Base-by-base conservation (phyloP, 768 basidiomycete species). In the Kwoniella sp. region DNA sequence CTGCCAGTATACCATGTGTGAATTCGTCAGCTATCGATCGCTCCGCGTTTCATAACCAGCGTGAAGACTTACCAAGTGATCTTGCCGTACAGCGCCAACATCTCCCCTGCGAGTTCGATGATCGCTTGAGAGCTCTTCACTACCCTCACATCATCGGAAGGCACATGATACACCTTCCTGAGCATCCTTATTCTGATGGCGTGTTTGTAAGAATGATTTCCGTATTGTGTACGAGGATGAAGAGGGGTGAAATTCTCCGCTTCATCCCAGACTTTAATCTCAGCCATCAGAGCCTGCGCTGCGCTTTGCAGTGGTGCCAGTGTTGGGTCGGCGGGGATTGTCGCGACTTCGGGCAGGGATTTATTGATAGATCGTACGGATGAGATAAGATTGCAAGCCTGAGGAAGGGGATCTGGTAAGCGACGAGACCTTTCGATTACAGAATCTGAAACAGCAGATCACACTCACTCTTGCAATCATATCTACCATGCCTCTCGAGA, bases 401-500 rank as follows among this genome's bases (percentile, higher is more conserved):
- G 25, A 17, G 1, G 9, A 31, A 22, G 25, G n/a, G 28, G 13
- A 45, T 58, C 22, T 3, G 23, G 15, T n/a, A 2, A 26, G 13
- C 13, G 22, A 34, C 13, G 5, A 5, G 34, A 5, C 9, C n/a
- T n/a, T n/a, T n/a, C n/a, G 45, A 37, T 38, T 55, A 12, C 17
- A 55, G 34, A 17, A 25, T 11, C 17, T 58, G n/a, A n/a, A n/a
- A n/a, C n/a, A n/a, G n/a, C n/a, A n/a, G n/a, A n/a, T n/a, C n/a
- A n/a, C 15, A 64, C 73, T 61, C 28, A 74, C 75, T 60, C 72
- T 55, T 9, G 73, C 69, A 13, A 77, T 69, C 37, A 77, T 55
- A 51, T 71, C 71, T 13, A 73, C 70, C 63, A 74, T 73, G 13
- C 69, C 65, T 51, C 75, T 55, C 12, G 75, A 77, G 17, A 77